Evolutionary conservation across 2,329 filamentous ascomycete species (phyloP).

Genomic region (Lachnellula willkommii): DNA sequence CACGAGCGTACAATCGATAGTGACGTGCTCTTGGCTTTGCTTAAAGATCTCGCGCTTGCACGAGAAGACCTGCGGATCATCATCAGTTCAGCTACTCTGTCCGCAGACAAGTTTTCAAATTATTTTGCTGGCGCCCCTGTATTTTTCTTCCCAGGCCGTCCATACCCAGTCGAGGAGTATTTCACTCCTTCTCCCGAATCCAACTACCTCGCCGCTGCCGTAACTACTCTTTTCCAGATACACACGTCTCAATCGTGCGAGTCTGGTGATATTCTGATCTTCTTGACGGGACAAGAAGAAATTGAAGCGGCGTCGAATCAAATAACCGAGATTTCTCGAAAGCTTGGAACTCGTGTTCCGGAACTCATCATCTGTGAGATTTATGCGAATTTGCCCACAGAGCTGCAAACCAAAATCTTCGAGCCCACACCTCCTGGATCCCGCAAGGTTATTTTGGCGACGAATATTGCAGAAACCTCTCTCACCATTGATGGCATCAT

Average conservation of each 20-base stretch:
- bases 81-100: slow-evolving; percentile 98
- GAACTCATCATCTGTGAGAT: slow-evolving; percentile 93
- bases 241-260: slow-evolving; percentile 45
- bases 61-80: slow-evolving; percentile 91
- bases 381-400: slow-evolving; percentile 99
- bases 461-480: slow-evolving; percentile 97
- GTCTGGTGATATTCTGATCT: slow-evolving; percentile 88
- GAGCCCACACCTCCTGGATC: slow-evolving; percentile 85
- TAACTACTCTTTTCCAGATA: slow-evolving; percentile 54
- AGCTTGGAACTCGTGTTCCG: slow-evolving; percentile 82
- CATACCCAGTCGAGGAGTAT: slow-evolving; percentile 98
- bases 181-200: slow-evolving; percentile 87
- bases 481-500: slow-evolving; percentile 98
- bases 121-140: slow-evolving; percentile 96
- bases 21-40: slow-evolving; percentile 95
- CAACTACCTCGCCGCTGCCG: slow-evolving; percentile 93
- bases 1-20: slow-evolving; percentile 96
- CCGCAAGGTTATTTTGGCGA: slow-evolving; percentile 95
- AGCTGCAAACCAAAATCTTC: slow-evolving; percentile 96
- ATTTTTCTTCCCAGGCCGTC: slow-evolving; percentile 91
- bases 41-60: slow-evolving; percentile 91
- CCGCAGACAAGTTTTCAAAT: slow-evolving; percentile 88
- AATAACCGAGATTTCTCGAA: slow-evolving; percentile 80
- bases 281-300: slow-evolving; percentile 99
- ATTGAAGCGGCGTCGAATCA: slow-evolving; percentile 94